Evolutionary conservation across 2,329 filamentous ascomycete genomes (phyloP), one percentile per base, ranked within the genome.

Genomic region (Penicillium glabrum): DNA sequence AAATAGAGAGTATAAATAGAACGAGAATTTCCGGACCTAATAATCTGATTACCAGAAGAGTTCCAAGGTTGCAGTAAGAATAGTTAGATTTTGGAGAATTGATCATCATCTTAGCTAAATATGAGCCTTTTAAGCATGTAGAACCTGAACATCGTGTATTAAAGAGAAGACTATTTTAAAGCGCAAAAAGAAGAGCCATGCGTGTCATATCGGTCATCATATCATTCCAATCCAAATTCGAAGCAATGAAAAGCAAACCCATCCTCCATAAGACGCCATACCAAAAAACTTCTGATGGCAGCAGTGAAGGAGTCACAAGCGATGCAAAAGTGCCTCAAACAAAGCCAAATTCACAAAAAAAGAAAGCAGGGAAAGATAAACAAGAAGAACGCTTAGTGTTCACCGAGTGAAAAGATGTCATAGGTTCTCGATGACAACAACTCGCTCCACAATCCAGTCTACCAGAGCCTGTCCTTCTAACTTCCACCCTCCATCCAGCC

Each of bases 401-500:
- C 19, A 13, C 16, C 2, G 19, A 23, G 39, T 14, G 16, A 31
- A 8, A 23, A 23, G 8, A 37, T 31, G 33, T 67, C 58, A 73
- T 43, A 62, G 46, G 3, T 71, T 66, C 16, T 74, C 67, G 50
- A 78, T 69, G 52, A 75, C 69, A 57, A 79, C 61, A n/a, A 75
- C 63, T 31, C 60, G 65, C 55, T 77, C 77, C 24, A 78, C 72
- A 43, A 76, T 48, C 69, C 69, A 74, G 61, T 80, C 73, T 3
- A 73, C 69, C 23, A 77, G 54, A 37, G 60, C 65, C 59, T 80
- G 77, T 8, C 72, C 69, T 51, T 78, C 77, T 49, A 69, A 65
- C 50, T 70, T 77, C 77, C 76, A 79, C 54, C 64, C 64, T n/a
- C 64, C 77, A 61, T 69, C 70, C n/a, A 56, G 48, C 73, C 74